phyloP scores from a whole-genome alignment of 768 basidiomycete species.

The Wakefieldia striispora region DNA sequence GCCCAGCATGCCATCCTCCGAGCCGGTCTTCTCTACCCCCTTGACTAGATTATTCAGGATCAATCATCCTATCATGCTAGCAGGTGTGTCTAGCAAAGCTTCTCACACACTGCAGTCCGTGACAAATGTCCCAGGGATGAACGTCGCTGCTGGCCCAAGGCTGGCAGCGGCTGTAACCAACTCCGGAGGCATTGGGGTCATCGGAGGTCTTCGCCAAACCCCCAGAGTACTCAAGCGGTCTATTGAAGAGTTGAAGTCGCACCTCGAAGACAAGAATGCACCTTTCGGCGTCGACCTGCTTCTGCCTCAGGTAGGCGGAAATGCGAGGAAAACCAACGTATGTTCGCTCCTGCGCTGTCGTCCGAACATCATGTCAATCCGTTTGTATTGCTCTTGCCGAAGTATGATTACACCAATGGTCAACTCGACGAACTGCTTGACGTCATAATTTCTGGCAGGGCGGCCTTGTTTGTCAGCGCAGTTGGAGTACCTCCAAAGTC shows the following conservation, averaged over 20 bases:
- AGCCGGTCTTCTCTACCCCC: constrained; percentile 65
- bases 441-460: constrained; percentile 71
- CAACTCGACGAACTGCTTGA: constrained; percentile 76
- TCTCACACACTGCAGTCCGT: background rate
- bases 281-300: constrained; percentile 84
- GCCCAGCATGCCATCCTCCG: constrained; percentile 60
- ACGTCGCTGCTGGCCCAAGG: constrained; percentile 81
- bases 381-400: background rate
- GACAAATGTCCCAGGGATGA: constrained; percentile 48
- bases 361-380: too few species aligned
- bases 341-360: constrained; percentile 3
- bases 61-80: constrained; percentile 82
- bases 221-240: constrained; percentile 66
- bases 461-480: constrained; percentile 79
- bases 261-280: constrained; percentile 71
- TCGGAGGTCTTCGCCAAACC: constrained; percentile 76
- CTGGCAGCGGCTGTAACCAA: constrained; percentile 92
- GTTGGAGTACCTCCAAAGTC: constrained; percentile 83
- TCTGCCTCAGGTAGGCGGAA: constrained; percentile 79
- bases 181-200: constrained; percentile 84
- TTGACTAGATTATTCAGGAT: constrained; percentile 75
- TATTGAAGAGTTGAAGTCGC: constrained; percentile 70
- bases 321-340: constrained; percentile 79
- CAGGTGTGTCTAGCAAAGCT: constrained; percentile 40
- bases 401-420: constrained; percentile 77